Evolutionary conservation across 2,329 filamentous ascomycete species (phyloP), one percentile per base, ranked within the genome.

Genomic region (Calonectria naviculata): DNA sequence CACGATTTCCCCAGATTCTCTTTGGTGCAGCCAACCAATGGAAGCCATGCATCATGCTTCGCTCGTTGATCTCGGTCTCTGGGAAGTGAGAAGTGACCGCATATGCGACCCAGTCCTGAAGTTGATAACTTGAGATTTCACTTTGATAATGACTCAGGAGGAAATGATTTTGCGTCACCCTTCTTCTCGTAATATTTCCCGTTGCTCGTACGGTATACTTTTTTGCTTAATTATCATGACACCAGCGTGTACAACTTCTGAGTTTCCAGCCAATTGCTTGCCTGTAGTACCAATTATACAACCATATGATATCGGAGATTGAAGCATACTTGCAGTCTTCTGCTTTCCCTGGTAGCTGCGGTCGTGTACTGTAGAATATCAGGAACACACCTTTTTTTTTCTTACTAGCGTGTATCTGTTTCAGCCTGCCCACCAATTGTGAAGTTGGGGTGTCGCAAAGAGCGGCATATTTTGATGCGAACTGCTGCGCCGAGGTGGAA

Each of bases 1-100:
- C 68, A 71, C 68, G 52, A 67, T 68, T 73, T 73, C 71, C 71
- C 71, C 71, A 61, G 71, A 71, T 73, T 73, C 54, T 61, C 54
- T 52, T 54, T 17, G 52, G 28, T 65, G 28, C 44, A 67, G 47
- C 24, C 36, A 63, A 46, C 68, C 64, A 70, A 70, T 67, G n/a
- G 38, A 17, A 42, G 17, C 7, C 15, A 28, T 36, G 36, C 31
- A 62, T 26, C 31, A 41, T 31, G 31, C 46, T 42, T 65, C 41
- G 41, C 49, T 12, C 42, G 34, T 21, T 52, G 54, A 56, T 54
- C 34, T 54, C 24, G 24, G 34, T 34, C 26, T 36, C n/a, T 21
- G 29, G 46, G 36, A 56, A 68, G 44, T 68, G 56, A 60, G 31
- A 60, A 44, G 44, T 47, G 64, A 46, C 31, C 31, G 41, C 41